Conservation (phyloP, 768 basidiomycete species). For the Rubroboletus pulcherrimus region DNA sequence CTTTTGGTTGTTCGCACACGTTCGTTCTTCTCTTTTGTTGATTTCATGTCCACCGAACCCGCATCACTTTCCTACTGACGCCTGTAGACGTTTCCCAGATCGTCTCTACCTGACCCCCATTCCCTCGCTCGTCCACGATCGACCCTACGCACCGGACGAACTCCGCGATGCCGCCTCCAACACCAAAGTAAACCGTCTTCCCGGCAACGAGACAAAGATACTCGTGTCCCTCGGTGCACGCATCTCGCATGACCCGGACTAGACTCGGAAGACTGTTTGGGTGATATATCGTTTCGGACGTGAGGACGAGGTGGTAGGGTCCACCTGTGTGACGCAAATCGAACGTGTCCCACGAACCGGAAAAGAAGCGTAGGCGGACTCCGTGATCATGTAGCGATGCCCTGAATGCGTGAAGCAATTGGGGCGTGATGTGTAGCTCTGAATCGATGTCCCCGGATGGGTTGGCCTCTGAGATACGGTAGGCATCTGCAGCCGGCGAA, state of each 20-base stretch:
- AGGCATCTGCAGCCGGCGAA: conserved; percentile 52
- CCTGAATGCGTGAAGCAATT: conserved; percentile 63
- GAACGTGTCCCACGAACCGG: conserved; percentile 75
- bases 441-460: conserved; percentile 30
- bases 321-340: conserved; percentile 32
- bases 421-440: conserved; percentile 63
- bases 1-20: neutral
- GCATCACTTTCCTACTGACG: conserved; percentile 71
- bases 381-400: conserved; percentile 49
- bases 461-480: conserved; percentile 35
- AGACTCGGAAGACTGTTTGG: conserved; percentile 60
- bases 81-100: conserved; percentile 67
- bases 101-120: conserved; percentile 44
- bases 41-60: conserved; percentile 46
- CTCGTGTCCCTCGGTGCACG: conserved; percentile 24
- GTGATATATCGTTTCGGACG: conserved; percentile 92
- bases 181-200: conserved; percentile 92
- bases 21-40: no score
- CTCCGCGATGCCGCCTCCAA: conserved; percentile 81
- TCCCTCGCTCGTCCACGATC: neutral
- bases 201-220: conserved; percentile 75
- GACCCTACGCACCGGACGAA: conserved; percentile 54
- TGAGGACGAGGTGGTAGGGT: conserved; percentile 70
- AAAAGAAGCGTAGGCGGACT: conserved; percentile 69
- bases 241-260: conserved; percentile 45